phyloP scores from a whole-genome alignment of 1,284 basidiomycete species.

The Boletus sp. region DNA sequence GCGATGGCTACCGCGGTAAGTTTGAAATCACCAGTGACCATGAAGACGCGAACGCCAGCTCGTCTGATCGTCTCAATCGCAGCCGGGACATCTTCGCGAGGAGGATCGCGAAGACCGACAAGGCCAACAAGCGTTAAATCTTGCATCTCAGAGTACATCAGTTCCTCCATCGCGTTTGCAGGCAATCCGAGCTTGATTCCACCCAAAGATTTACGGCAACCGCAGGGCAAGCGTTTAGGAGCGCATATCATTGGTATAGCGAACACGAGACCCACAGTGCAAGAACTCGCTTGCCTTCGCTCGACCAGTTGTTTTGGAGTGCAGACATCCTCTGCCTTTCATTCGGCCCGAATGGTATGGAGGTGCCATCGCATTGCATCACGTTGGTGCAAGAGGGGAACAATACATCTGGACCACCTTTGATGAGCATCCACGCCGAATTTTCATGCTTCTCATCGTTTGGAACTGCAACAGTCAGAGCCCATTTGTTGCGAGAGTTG shows the following conservation, averaged over 20 bases:
- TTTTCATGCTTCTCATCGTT: constrained; percentile 7
- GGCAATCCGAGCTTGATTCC: constrained; percentile 25
- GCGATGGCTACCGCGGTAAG: constrained; percentile 46
- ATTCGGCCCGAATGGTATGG: constrained; percentile 34
- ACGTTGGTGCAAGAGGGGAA: constrained; percentile 43
- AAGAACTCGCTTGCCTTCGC: constrained; percentile 59
- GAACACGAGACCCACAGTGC: constrained; percentile 31
- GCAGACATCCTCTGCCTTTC: constrained; percentile 31
- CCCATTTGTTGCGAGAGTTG: constrained; percentile 66
- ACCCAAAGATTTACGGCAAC: constrained; percentile 31
- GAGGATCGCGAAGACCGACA: constrained; percentile 57
- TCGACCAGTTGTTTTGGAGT: constrained; percentile 52
- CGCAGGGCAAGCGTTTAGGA: neutral
- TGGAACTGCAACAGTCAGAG: constrained; percentile 36
- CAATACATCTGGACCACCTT: constrained; percentile 61
- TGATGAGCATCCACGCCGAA: constrained; percentile 41
- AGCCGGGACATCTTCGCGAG: constrained; percentile 47
- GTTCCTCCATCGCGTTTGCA: constrained; percentile 37
- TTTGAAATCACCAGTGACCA: constrained; percentile 57
- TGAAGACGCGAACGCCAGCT: constrained; percentile 47
- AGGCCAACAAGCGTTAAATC: constrained; percentile 53
- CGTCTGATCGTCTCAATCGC: constrained; percentile 45
- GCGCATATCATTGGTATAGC: neutral
- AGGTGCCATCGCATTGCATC: constrained; percentile 37
- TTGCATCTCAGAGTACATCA: constrained; percentile 36